A percentile compares a stretch with the other conserved stretches of the same genome.
Conservation (phyloP, 345 rosid species). For the Corymbia maculata region DNA sequence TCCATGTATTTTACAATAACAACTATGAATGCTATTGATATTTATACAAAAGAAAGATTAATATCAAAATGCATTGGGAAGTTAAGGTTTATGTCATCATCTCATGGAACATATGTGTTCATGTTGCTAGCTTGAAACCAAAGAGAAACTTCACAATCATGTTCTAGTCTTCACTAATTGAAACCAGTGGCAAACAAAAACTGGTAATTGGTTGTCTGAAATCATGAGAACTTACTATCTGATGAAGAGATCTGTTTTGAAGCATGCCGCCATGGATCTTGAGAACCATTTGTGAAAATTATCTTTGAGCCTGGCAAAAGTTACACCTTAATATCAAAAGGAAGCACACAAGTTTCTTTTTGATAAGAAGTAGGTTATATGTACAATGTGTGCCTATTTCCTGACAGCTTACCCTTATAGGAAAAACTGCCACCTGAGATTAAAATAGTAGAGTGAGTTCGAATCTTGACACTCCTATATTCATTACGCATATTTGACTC, state of each 20-base stretch:
- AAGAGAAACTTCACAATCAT: background rate
- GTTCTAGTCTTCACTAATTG: background rate
- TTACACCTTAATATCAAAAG: background rate
- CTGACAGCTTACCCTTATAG: background rate
- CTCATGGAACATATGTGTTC: background rate
- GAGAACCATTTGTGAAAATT: constrained; percentile 75
- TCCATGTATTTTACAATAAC: background rate
- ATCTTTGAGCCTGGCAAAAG: constrained; percentile 62
- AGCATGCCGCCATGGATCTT: constrained; percentile 98
- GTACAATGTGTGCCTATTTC: background rate
- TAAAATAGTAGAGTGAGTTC: background rate
- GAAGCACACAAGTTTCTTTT: background rate
- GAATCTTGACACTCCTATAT: background rate
- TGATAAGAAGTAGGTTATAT: background rate
- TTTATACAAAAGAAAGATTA: background rate
- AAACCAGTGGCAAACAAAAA: background rate
- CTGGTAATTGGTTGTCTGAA: background rate
- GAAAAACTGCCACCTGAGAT: background rate
- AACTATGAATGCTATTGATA: background rate
- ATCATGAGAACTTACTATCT: constrained; percentile 37
- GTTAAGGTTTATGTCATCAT: background rate
- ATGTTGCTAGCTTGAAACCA: background rate
- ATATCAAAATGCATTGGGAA: background rate
- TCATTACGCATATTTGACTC: background rate
- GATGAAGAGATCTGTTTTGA: constrained; percentile 65